Evolutionary conservation across 2,329 filamentous ascomycete species (phyloP).

Genomic region (Cryphonectria carpinicola): DNA sequence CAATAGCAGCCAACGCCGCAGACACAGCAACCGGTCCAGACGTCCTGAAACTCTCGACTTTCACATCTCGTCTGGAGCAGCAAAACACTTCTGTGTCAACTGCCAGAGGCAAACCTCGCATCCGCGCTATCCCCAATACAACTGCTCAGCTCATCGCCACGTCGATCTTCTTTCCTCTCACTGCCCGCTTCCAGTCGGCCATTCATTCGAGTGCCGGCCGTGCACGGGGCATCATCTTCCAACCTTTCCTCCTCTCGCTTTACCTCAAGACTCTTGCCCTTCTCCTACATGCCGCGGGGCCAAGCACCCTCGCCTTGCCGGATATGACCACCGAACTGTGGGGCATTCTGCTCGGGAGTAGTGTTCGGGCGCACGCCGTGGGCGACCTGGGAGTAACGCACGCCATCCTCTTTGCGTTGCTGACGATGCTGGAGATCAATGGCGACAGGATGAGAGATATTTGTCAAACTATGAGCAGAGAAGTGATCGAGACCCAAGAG

Average conservation of each 20-base stretch:
- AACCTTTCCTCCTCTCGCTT: constrained; percentile 75
- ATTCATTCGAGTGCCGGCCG: constrained; percentile 47
- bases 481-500: constrained; percentile 83
- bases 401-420: constrained; percentile 76
- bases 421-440: constrained; percentile 83
- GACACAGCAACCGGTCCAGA: constrained; percentile 80
- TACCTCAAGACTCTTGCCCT: constrained; percentile 87
- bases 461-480: constrained; percentile 73
- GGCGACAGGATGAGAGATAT: constrained; percentile 71
- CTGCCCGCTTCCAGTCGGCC: constrained; percentile 75
- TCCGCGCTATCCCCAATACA: constrained; percentile 71
- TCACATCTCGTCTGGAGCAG: constrained; percentile 75
- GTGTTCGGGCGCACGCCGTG: constrained; percentile 62
- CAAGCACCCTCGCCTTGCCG: constrained; percentile 74
- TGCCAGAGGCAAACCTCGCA: constrained; percentile 40
- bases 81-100: constrained; percentile 51
- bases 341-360: constrained; percentile 69
- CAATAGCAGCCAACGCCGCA: constrained; percentile 79
- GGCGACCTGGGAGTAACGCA: constrained; percentile 70
- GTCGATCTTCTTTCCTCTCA: constrained; percentile 85
- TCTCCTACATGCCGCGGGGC: constrained; percentile 80
- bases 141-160: constrained; percentile 76
- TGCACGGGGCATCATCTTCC: constrained; percentile 65
- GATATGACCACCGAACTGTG: constrained; percentile 85
- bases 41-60: constrained; percentile 85